Evolutionary conservation across 2,329 filamentous ascomycete species (phyloP).

Genomic region (Diplodia intermedia): DNA sequence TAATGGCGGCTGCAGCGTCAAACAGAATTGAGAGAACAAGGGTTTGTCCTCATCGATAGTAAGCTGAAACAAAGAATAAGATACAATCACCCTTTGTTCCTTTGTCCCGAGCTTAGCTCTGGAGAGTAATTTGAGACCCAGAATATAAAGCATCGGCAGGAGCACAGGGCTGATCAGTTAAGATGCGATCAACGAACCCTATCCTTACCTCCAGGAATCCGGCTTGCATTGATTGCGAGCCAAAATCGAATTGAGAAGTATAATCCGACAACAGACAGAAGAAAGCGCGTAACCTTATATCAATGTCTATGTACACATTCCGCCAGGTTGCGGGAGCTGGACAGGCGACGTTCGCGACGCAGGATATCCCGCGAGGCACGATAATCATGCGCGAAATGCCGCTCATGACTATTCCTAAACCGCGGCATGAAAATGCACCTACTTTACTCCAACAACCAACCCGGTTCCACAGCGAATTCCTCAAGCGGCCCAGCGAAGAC

Average conservation of each 20-base stretch:
- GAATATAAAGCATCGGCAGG: not conserved
- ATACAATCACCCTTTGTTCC: no score
- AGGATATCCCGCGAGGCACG: not conserved
- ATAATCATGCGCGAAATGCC: slow-evolving; percentile 1
- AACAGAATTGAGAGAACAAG: no score
- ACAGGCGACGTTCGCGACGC: slow-evolving; percentile 10
- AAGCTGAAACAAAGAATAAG: no score
- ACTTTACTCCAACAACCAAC: no score
- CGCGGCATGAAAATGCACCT: no score
- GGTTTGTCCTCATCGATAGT: no score
- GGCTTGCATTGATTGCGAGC: not conserved
- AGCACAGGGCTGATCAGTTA: not conserved
- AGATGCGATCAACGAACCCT: not conserved
- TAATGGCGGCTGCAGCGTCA: no score
- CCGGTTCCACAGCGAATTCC: not conserved
- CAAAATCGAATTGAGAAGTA: not conserved
- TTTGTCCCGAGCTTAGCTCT: no score
- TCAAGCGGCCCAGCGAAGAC: not conserved
- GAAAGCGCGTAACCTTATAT: not conserved
- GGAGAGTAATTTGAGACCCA: no score
- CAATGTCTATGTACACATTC: slow-evolving; percentile 1
- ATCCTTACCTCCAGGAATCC: not conserved
- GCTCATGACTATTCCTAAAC: not conserved
- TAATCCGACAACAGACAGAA: not conserved
- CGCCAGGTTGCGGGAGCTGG: slow-evolving; percentile 3